Evolutionary conservation across 768 basidiomycete genomes (phyloP), one percentile per base, ranked within the genome.

Genomic region (Austroboletus festivus): DNA sequence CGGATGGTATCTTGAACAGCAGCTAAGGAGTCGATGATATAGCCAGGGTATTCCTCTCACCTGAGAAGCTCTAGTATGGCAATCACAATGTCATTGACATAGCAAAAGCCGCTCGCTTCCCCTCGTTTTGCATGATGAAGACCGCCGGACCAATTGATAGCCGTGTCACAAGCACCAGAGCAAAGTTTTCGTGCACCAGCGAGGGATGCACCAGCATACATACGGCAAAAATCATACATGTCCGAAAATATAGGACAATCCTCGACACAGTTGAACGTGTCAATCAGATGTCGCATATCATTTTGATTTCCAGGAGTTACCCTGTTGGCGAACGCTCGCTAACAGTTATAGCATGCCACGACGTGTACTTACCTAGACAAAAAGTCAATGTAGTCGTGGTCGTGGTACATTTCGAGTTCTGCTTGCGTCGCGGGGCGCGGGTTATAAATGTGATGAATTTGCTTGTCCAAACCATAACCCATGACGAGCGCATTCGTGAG

Each of bases 101-200:
- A 99, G 69, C 95, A 99, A 66, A 99, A 99, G 2, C 95, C 95
- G 60, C 93, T 97, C 8, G 96, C 94, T 71, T 98, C 95, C 0
- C 91, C 89, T 53, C 94, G 87, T 73, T 98, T 98, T 2, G 95
- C 96, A 60, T 99, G 96, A 69, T 99, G 96, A 18, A 99, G 77
- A 0, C 96, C 96, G 1, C 96, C 96, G 19, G 93, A 93, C 96
- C 96, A 99, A 62, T 97, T 98, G 59, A 99, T 92, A 0, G 96
- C 96, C 37, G 95, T 97, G 68, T 99, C 96, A 16, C 93, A 92
- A 2, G 84, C 64, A 1, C 91, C 92, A 2, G 86, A 78, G 44
- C 82, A 83, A 3, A 98, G 75, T 65, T 93, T 94, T 18, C 93
- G 74, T 10, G 94, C 94, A 1, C 89, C 96, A 16, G 92, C 90